Evolutionary conservation across 192 early-diverging fungal genomes (phyloP).

Genomic region (Coemansia nantahalensis): DNA sequence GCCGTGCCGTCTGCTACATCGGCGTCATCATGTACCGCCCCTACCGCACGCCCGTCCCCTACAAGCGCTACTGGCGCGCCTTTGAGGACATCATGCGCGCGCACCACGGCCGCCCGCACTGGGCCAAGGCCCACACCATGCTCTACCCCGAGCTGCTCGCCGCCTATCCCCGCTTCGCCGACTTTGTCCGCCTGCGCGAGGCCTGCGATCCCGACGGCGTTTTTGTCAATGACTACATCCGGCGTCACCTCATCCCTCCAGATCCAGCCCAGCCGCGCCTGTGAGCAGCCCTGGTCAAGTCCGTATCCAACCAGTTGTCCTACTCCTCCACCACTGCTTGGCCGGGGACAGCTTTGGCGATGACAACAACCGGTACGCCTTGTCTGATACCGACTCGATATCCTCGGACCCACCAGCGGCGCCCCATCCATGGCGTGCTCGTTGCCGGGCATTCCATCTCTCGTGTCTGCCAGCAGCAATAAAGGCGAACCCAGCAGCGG

Average conservation of each 20-base stretch:
- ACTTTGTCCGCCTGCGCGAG: constrained; percentile 57
- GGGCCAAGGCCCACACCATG: constrained; percentile 74
- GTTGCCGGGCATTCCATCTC: too few relatives aligned
- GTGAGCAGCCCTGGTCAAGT: too few relatives aligned
- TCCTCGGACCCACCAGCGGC: too few relatives aligned
- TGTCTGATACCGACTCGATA: too few relatives aligned
- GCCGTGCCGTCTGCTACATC: constrained; percentile 67
- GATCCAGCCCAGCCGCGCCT: constrained; percentile 4
- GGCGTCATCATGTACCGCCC: constrained; percentile 77
- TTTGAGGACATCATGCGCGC: constrained; percentile 72
- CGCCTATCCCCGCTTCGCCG: constrained; percentile 62
- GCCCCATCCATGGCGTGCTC: too few relatives aligned
- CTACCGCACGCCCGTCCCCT: constrained; percentile 62
- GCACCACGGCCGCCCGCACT: constrained; percentile 67
- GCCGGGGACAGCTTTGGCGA: too few relatives aligned
- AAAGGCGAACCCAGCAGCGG: too few relatives aligned
- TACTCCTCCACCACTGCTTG: too few relatives aligned
- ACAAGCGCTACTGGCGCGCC: constrained; percentile 67
- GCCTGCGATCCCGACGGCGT: constrained; percentile 64
- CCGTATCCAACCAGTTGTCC: too few relatives aligned
- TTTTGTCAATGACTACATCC: constrained; percentile 71
- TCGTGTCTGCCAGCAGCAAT: too few relatives aligned
- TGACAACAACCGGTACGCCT: too few relatives aligned
- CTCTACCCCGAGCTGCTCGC: constrained; percentile 49
- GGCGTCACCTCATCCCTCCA: constrained; percentile 57